A percentile compares a stretch with the other conserved stretches of the same genome.
Conservation (phyloP, 495 filamentous ascomycete genomes). For the Thozetella sp. region DNA sequence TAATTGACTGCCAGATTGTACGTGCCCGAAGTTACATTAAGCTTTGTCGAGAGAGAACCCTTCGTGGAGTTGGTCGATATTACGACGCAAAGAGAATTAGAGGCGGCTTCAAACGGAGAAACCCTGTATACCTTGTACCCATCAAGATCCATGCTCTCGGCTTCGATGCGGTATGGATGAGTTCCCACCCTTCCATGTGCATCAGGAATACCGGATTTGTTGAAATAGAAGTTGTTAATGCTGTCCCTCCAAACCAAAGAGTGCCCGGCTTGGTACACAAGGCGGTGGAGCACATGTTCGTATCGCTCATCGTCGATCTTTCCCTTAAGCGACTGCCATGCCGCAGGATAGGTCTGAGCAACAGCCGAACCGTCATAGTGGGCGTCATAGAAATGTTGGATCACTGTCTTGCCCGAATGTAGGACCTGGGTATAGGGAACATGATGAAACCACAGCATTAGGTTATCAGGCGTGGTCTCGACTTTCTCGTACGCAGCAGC, state of each 20-base stretch:
- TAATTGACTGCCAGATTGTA: constrained; percentile 70
- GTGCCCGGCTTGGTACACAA: constrained; percentile 69
- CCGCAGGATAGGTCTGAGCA: constrained; percentile 56
- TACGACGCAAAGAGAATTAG: constrained; percentile 29
- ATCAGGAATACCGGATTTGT: constrained; percentile 60
- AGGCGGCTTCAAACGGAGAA: constrained; percentile 58
- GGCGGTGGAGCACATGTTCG: constrained; percentile 55
- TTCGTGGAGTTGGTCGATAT: constrained; percentile 39
- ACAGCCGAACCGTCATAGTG: constrained; percentile 67
- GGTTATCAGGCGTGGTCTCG: constrained; percentile 67
- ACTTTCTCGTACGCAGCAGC: constrained; percentile 58
- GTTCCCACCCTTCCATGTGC: constrained; percentile 51
- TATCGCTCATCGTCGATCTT: constrained; percentile 64
- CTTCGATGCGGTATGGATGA: constrained; percentile 66
- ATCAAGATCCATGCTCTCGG: constrained; percentile 60
- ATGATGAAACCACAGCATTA: constrained; percentile 78
- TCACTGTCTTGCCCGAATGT: constrained; percentile 66
- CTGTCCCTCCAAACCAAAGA: constrained; percentile 71
- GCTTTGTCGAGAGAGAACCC: constrained; percentile 47
- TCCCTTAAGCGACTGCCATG: constrained; percentile 56
- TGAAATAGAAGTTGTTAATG: constrained; percentile 62
- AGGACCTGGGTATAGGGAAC: constrained; percentile 68
- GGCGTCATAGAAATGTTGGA: constrained; percentile 77
- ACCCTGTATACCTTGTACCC: constrained; percentile 54
- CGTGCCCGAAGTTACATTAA: constrained; percentile 49